These are phyloP conservation scores for Paramecium primaurelia DNA, from an alignment of 73 alveolate genomes.

Conservation along the genomic window DNA sequence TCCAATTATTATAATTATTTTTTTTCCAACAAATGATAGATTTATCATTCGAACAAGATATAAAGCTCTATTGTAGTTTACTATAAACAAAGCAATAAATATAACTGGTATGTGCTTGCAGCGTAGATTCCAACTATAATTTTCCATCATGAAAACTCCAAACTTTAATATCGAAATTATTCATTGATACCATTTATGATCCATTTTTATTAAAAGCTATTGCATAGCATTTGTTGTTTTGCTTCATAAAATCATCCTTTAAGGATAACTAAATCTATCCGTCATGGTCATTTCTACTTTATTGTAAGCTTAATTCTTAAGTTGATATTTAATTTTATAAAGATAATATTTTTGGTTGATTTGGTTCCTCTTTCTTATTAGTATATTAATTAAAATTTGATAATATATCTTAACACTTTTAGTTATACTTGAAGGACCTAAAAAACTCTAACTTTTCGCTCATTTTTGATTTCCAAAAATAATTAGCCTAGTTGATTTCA, in stretches of 20 bases:
- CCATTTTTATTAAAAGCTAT: neutral
- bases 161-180: too few relatives aligned
- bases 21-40: neutral
- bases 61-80: neutral
- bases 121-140: neutral
- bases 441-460: neutral
- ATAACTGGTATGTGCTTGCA: neutral
- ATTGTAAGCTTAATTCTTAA: too few relatives aligned
- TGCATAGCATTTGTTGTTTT: neutral
- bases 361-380: neutral
- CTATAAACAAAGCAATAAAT: neutral
- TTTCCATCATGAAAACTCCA: neutral
- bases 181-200: neutral
- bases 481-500: neutral
- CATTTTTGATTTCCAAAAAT: too few relatives aligned
- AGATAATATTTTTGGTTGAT: neutral
- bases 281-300: neutral
- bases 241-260: neutral
- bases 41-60: neutral
- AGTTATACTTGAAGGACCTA: too few relatives aligned
- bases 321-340: too few relatives aligned
- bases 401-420: neutral
- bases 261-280: neutral
- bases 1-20: neutral
- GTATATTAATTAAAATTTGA: too few relatives aligned